Percentiles rank a stretch among this genome's conserved stretches.
Conservation (phyloP, 345 rosid species). For the Raphanus raphanistrum region DNA sequence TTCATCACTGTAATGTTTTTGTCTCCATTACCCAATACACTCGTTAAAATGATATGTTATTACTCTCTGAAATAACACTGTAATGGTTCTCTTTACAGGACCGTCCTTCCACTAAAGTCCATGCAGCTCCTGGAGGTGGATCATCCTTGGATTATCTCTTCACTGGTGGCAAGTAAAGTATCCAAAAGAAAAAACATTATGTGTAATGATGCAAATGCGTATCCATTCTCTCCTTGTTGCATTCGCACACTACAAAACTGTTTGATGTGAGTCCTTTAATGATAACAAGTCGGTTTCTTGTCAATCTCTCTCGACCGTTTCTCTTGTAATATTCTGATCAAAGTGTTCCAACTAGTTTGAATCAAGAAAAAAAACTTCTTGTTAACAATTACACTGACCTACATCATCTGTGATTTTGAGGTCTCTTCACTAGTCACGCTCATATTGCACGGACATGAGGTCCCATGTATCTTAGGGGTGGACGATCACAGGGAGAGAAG, state of each 20-base stretch:
- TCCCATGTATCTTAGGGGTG: too few species aligned
- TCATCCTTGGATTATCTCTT: conserved; percentile 51
- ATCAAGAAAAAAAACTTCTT: background rate
- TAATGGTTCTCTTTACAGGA: conserved; percentile 33
- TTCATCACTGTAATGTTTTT: conserved; percentile 63
- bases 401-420: conserved; percentile 39
- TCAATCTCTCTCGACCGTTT: conserved; percentile 21
- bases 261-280: conserved; percentile 30
- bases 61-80: background rate
- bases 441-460: too few species aligned
- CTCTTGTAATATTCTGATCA: conserved; percentile 31
- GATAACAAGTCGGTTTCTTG: conserved; percentile 38
- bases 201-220: conserved; percentile 28
- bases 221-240: conserved; percentile 15
- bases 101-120: conserved; percentile 52
- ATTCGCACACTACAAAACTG: conserved; percentile 19
- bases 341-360: background rate
- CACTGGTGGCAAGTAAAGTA: conserved; percentile 39
- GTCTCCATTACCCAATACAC: background rate
- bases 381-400: background rate
- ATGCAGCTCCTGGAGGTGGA: conserved; percentile 51
- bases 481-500: too few species aligned
- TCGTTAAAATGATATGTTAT: background rate
- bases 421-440: too few species aligned
- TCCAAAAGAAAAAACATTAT: background rate